phyloP scores from a whole-genome alignment of 2,329 filamentous ascomycete genomes.

The Aspergillus pseudoglaucus region DNA sequence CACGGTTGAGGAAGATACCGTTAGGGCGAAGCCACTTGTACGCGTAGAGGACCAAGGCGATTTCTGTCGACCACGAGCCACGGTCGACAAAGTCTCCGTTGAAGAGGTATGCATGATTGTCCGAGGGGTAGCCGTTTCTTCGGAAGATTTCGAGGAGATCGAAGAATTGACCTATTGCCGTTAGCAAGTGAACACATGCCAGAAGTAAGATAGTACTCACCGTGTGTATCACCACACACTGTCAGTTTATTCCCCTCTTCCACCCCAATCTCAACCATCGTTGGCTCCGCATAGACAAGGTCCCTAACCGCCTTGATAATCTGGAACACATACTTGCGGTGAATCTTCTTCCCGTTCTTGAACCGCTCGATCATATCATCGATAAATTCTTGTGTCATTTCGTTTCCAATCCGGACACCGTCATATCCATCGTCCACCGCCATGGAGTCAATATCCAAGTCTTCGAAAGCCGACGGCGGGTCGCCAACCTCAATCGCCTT shows the following conservation, averaged over 20 bases:
- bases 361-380: slow-evolving; percentile 96
- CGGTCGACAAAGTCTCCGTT: slow-evolving; percentile 98
- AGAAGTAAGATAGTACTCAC: slow-evolving; percentile 39
- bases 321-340: slow-evolving; percentile 95
- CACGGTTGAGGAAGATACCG: slow-evolving; percentile 89
- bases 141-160: slow-evolving; percentile 95
- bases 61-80: slow-evolving; percentile 97
- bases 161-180: slow-evolving; percentile 77
- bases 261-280: slow-evolving; percentile 91
- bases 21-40: slow-evolving; percentile 93
- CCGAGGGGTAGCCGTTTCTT: slow-evolving; percentile 75
- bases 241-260: slow-evolving; percentile 73
- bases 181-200: slow-evolving; percentile 1
- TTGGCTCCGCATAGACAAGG: slow-evolving; percentile 84
- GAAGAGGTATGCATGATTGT: slow-evolving; percentile 91
- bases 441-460: slow-evolving; percentile 81
- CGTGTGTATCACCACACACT: slow-evolving; percentile 95
- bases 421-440: slow-evolving; percentile 78
- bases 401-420: slow-evolving; percentile 64
- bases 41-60: slow-evolving; percentile 84
- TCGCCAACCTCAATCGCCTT: slow-evolving; percentile 92
- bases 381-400: slow-evolving; percentile 96
- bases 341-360: slow-evolving; percentile 90
- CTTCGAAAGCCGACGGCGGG: slow-evolving; percentile 85
- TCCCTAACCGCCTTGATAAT: slow-evolving; percentile 87